Evolutionary conservation across 2,329 filamentous ascomycete genomes (phyloP), one percentile per base, ranked within the genome.

Genomic region (Beauveria brongniartii): DNA sequence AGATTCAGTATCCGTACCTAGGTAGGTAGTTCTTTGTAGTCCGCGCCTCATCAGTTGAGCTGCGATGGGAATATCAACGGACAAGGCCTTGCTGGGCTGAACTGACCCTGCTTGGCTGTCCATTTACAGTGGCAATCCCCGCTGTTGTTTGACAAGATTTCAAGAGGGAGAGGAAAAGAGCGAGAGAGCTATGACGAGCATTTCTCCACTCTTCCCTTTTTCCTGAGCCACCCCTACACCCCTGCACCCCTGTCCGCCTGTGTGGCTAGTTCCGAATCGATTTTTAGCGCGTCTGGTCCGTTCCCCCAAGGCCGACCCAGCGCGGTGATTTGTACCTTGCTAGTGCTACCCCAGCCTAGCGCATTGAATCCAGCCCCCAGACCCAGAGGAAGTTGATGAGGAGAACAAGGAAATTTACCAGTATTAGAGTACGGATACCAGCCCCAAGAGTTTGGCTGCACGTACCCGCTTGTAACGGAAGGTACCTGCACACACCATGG

Each of bases 391-490:
- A 16, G 34, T 37, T 16, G 14, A 34, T 34, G 30, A 37, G 34
- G 12, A 34, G 30, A 34, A 12, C 30, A 34, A 37, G 34, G 34
- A 37, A 37, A 14, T 37, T 37, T 37, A 14, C 34, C 34, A 37
- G 34, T 14, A 37, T 37, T 37, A 16, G 34, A 37, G 30, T 37
- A 37, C 12, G 34, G 34, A 37, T 37, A 37, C 12, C 16, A 5
- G 34, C 12, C 34, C 34, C 16, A n/a, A 43, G 28, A 10, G 14
- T 20, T 10, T 24, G 20, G 34, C 30, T 43, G 56, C 47, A 34
- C 46, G 56, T 59, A 59, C 56, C 46, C 47, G 56, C 46, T 52
- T 59, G 56, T 59, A 59, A 59, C 46, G 47, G 47, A n/a, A 59
- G 24, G 56, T 59, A 59, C 55, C 55, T 55, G 52, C 52, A 46